These are phyloP conservation scores for Sicyos baderoa DNA, from an alignment of 306 rosid species.

Conservation along the genomic window DNA sequence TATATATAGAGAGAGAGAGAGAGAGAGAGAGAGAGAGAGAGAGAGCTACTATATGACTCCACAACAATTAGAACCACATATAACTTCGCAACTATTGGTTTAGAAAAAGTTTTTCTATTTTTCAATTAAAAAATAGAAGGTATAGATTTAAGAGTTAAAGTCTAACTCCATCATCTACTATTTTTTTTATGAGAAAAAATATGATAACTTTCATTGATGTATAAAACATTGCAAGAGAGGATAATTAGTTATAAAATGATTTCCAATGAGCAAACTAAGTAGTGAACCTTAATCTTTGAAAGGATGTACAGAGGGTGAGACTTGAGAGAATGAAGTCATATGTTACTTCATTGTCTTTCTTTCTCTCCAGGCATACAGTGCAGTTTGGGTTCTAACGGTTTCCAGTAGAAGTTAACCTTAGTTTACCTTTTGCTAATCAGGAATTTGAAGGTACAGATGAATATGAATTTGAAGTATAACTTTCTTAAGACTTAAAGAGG, in stretches of 20 bases:
- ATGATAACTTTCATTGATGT: too few species aligned
- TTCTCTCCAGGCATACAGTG: conserved; percentile 1
- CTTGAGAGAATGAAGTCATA: background rate
- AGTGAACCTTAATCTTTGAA: too few species aligned
- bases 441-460: background rate
- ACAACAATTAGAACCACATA: background rate
- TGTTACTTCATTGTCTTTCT: background rate
- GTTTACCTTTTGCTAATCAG: background rate
- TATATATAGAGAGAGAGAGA: too few species aligned
- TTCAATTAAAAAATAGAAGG: background rate
- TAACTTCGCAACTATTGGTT: background rate
- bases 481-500: background rate
- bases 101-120: background rate
- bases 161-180: background rate
- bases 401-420: too few species aligned
- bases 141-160: background rate
- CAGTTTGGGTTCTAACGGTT: background rate
- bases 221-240: too few species aligned
- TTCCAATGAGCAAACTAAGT: too few species aligned
- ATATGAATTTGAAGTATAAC: background rate
- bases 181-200: too few species aligned
- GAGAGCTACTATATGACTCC: background rate
- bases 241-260: too few species aligned
- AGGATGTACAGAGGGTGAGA: too few species aligned
- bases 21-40: too few species aligned